Conservation (phyloP, 805 yeast genomes). For the Wickerhamomyces strasburgensis region DNA sequence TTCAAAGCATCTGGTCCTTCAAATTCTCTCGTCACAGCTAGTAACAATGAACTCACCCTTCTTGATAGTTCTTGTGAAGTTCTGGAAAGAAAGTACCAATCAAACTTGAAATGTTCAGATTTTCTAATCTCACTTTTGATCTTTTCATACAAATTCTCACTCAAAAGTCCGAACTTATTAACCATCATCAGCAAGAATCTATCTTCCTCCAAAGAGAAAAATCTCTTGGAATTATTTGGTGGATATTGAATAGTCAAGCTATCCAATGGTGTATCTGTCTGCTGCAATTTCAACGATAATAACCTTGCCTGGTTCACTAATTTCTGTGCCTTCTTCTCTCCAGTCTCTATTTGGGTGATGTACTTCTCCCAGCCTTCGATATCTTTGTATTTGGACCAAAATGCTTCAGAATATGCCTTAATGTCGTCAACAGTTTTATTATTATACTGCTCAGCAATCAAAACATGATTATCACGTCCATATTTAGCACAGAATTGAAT, state of each 20-base stretch:
- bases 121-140: slow-evolving; percentile 58
- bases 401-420: slow-evolving; percentile 48
- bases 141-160: slow-evolving; percentile 55
- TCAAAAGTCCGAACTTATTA: slow-evolving; percentile 58
- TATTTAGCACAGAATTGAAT: slow-evolving; percentile 63
- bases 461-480: slow-evolving; percentile 49
- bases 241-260: slow-evolving; percentile 67
- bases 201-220: slow-evolving; percentile 67
- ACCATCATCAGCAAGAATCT: slow-evolving; percentile 58
- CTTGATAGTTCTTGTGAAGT: slow-evolving; percentile 68
- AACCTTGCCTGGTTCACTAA: slow-evolving; percentile 50
- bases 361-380: slow-evolving; percentile 72
- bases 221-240: slow-evolving; percentile 75
- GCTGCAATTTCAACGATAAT: slow-evolving; percentile 47
- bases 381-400: slow-evolving; percentile 57
- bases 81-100: slow-evolving; percentile 69
- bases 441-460: slow-evolving; percentile 51
- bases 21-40: slow-evolving; percentile 65
- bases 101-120: slow-evolving; percentile 61
- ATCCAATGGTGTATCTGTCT: slow-evolving; percentile 53
- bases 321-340: slow-evolving; percentile 62
- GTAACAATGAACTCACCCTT: slow-evolving; percentile 59
- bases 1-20: slow-evolving; percentile 56
- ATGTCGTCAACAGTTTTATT: slow-evolving; percentile 58
- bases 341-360: slow-evolving; percentile 63